Percentiles rank a stretch among this genome's conserved stretches.
Conservation (phyloP, 108 stramenopile genomes). For the Nitzschia putrida region DNA sequence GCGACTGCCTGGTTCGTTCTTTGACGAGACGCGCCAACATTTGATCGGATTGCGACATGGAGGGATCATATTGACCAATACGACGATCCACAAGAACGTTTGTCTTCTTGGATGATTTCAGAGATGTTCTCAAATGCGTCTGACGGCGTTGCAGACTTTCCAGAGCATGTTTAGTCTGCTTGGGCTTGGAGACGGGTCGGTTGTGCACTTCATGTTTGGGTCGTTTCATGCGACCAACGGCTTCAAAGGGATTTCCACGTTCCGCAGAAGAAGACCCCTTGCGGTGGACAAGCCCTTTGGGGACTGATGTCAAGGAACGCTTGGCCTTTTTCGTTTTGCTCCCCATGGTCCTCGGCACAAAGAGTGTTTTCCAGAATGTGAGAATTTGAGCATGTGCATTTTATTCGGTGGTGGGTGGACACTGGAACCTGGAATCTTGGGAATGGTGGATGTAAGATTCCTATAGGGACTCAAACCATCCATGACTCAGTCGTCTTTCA, state of each 20-base stretch:
- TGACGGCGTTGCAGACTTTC: slow-evolving; percentile 47
- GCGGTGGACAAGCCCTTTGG: slow-evolving; percentile 66
- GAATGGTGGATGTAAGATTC: too few relatives aligned
- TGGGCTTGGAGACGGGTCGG: slow-evolving; percentile 36
- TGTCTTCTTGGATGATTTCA: slow-evolving; percentile 54
- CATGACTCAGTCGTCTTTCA: too few relatives aligned
- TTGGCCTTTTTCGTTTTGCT: slow-evolving; percentile 68
- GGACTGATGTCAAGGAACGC: slow-evolving; percentile 59
- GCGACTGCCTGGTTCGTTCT: slow-evolving; percentile 71
- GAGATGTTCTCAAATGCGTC: slow-evolving; percentile 26
- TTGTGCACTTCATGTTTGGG: slow-evolving; percentile 73
- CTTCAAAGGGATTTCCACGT: slow-evolving; percentile 82
- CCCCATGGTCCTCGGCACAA: too few relatives aligned
- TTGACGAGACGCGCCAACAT: slow-evolving; percentile 79
- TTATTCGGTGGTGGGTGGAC: too few relatives aligned
- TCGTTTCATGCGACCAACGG: slow-evolving; percentile 50
- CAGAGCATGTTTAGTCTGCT: slow-evolving; percentile 38
- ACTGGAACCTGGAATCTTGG: too few relatives aligned
- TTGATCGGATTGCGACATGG: slow-evolving; percentile 57
- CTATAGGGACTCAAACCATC: too few relatives aligned
- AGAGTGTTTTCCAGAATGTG: too few relatives aligned
- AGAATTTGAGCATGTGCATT: too few relatives aligned
- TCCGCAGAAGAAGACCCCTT: slow-evolving; percentile 9
- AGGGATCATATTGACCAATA: slow-evolving; percentile 67
- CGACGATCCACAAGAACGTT: slow-evolving; percentile 77